These are phyloP conservation scores for Tieghemostelium lacteum DNA, from an alignment of 78 protist genomes.

Conservation along the genomic window DNA sequence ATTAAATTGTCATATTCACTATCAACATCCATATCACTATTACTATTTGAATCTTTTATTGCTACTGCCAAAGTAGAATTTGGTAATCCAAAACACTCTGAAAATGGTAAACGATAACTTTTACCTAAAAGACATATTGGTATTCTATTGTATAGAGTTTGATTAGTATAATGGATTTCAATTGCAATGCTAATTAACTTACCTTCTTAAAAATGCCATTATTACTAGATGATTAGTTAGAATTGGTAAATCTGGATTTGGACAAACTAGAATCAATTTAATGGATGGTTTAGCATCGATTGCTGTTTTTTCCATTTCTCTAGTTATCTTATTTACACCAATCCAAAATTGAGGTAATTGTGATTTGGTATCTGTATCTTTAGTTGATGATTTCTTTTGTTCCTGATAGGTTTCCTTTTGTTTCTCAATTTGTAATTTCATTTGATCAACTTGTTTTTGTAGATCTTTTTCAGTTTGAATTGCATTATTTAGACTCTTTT, in stretches of 20 bases:
- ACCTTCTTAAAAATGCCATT: conserved; percentile 47
- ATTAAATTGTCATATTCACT: not conserved
- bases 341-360: conserved; percentile 18
- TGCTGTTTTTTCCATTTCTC: conserved; percentile 14
- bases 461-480: not conserved
- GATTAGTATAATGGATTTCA: not conserved
- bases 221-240: conserved; percentile 19
- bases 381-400: not conserved
- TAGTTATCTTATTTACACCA: conserved; percentile 37
- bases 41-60: not conserved
- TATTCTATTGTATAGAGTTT: not conserved
- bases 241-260: conserved; percentile 17
- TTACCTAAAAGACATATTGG: conserved; percentile 24
- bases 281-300: conserved; percentile 10
- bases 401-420: too few relatives aligned
- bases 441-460: not conserved
- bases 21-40: not conserved
- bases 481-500: not conserved
- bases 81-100: conserved; percentile 2
- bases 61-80: conserved; percentile 20
- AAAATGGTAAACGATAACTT: not conserved
- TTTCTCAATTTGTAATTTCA: not conserved
- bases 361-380: not conserved
- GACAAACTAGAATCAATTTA: conserved; percentile 21
- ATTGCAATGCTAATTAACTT: too few relatives aligned